Evolutionary conservation across 306 rosid genomes (phyloP).

Genomic region (Cicer cuneatum): DNA sequence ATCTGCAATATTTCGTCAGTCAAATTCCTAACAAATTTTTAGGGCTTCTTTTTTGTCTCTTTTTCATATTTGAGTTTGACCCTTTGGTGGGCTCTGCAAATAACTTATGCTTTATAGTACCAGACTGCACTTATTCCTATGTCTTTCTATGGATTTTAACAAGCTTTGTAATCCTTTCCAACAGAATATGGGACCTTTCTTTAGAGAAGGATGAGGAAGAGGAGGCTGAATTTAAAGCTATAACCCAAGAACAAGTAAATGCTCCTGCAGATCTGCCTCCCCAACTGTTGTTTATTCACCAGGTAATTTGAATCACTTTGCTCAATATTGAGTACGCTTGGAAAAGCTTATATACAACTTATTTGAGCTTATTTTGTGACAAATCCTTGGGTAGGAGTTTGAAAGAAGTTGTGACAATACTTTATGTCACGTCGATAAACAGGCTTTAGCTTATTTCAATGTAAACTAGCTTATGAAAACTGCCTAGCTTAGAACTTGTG

Average conservation of each 20-base stretch:
- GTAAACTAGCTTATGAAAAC: constrained; percentile 2
- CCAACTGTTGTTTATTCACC: constrained; percentile 93
- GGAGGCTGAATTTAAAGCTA: constrained; percentile 87
- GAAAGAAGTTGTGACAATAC: neutral
- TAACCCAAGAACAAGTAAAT: constrained; percentile 77
- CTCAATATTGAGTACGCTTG: neutral
- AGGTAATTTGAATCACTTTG: constrained; percentile 54
- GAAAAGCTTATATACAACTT: neutral
- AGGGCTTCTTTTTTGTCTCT: constrained; percentile 4
- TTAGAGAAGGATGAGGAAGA: constrained; percentile 94
- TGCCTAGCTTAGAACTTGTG: neutral
- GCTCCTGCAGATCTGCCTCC: constrained; percentile 95
- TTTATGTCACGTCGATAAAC: neutral
- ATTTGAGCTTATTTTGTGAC: neutral
- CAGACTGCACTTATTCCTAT: neutral
- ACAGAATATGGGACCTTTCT: constrained; percentile 97
- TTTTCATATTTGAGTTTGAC: constrained; percentile 5
- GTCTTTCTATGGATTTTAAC: neutral
- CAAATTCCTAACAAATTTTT: constrained; percentile 6
- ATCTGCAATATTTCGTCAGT: neutral
- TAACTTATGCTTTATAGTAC: constrained; percentile 6
- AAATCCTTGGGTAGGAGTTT: neutral
- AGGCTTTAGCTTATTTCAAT: neutral
- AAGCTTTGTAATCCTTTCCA: constrained; percentile 35
- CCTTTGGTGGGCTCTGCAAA: neutral